Evolutionary conservation across 2,329 filamentous ascomycete species (phyloP), one percentile per base, ranked within the genome.

Genomic region (Rugonectria rugulosa): DNA sequence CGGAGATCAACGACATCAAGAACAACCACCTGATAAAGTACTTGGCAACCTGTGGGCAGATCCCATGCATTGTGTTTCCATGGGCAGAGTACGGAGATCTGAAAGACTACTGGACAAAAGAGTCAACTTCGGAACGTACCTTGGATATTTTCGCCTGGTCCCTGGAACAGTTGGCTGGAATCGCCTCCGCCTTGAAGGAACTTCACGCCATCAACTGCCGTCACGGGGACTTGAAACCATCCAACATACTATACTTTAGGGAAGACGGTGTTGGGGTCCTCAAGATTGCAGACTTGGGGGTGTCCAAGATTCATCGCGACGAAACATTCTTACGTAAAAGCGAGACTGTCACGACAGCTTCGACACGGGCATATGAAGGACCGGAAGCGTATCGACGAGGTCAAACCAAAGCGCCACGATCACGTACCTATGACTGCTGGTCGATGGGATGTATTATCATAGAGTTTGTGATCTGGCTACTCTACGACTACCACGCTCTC

Each of bases 391-490:
- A 47, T 26, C 24, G 21, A 2, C 26, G 14, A 27, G 24, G 20
- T 11, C 36, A 41, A 9, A 34, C 43, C 11, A 26, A 26, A 6
- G 20, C 43, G 11, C 42, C 50, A 21, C 41, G 59, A 3, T 68
- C 69, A 0, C 60, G 68, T 1, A 52, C 41, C 0, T 72, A 68
- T 11, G 70, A 72, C n/a, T 59, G 65, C 8, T 73, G 70, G 71
- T 69, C 68, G 0, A 59, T 72, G 48, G 71, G 71, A 0, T 71
- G 68, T 24, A 63, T 73, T 11, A 59, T 61, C 0, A 38, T 73
- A 2, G 70, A 72, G 47, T 66, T 66, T 2, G 26, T 67, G 3
- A 59, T 70, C 7, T 73, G 70, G 70, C 23, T 71, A 0, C 46
- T 71, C 0, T 64, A 64, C 5, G 69, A 67, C 5, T 37, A 37